Conservation (phyloP, 129 eudicot species). For the Saposhnikovia divaricata region DNA sequence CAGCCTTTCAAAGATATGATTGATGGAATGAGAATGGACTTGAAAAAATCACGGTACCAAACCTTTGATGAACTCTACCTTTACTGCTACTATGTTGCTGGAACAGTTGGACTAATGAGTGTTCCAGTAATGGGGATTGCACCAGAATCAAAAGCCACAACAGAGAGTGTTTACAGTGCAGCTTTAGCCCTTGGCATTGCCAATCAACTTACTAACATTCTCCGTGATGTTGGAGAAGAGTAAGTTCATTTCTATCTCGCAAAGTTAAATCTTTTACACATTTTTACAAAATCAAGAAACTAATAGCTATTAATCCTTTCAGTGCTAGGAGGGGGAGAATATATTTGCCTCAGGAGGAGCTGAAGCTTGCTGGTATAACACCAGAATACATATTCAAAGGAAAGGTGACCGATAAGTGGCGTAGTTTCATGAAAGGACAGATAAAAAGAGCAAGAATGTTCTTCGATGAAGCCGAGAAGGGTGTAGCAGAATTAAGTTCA, state of each 20-base stretch:
- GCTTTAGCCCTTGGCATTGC: constrained; percentile 20
- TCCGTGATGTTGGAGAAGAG: constrained; percentile 14
- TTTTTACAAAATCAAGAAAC: not conserved
- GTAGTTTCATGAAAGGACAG: constrained; percentile 17
- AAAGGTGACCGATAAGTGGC: constrained; percentile 18
- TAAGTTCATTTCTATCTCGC: not conserved
- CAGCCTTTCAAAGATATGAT: constrained; percentile 16
- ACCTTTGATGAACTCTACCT: constrained; percentile 17
- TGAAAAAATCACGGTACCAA: constrained; percentile 13
- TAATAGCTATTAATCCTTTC: not conserved
- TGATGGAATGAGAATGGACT: constrained; percentile 16
- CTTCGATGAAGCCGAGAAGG: constrained; percentile 17
- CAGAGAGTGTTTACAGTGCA: constrained; percentile 15
- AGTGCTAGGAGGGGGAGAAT: constrained; percentile 18
- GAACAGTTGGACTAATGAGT: constrained; percentile 12
- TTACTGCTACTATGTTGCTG: constrained; percentile 16
- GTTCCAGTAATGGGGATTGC: constrained; percentile 18
- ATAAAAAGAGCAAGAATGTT: constrained; percentile 13
- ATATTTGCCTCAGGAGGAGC: constrained; percentile 16
- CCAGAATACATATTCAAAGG: constrained; percentile 17
- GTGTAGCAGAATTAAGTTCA: constrained; percentile 12
- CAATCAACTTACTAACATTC: constrained; percentile 12
- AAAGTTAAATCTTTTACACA: not conserved
- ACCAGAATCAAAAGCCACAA: constrained; percentile 15
- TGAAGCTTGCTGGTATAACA: constrained; percentile 5